A percentile compares a stretch with the other conserved stretches of the same genome.
Conservation (phyloP, 495 filamentous ascomycete genomes). For the Aspergillus sparsus region DNA sequence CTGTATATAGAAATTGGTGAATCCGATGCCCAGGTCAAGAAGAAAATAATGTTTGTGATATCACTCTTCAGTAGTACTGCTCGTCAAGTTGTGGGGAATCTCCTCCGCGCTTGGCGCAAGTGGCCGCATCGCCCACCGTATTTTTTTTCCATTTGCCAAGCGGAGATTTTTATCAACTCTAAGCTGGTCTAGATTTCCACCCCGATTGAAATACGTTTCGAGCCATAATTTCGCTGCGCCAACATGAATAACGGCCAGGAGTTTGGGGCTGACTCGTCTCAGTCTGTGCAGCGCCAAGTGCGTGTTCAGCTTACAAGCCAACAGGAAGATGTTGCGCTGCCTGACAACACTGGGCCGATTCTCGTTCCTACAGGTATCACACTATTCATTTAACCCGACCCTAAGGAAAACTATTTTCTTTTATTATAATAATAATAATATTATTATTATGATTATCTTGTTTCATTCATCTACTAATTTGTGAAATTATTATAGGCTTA, state of each 20-base stretch:
- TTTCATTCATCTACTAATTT: constrained; percentile 13
- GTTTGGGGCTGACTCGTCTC: constrained; percentile 26
- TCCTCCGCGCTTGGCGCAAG: constrained; percentile 43
- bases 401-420: too few species aligned
- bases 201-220: constrained; percentile 18
- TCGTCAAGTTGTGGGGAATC: constrained; percentile 28
- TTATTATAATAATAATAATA: too few species aligned
- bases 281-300: constrained; percentile 53
- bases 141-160: constrained; percentile 41
- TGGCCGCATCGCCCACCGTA: constrained; percentile 50
- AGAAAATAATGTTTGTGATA: too few species aligned
- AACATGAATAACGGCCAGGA: constrained; percentile 38
- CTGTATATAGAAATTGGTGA: constrained; percentile 18
- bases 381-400: neutral
- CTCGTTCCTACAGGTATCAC: constrained; percentile 64
- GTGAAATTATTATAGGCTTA: constrained; percentile 55
- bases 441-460: neutral
- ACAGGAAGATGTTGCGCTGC: constrained; percentile 59
- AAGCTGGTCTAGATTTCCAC: constrained; percentile 25
- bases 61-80: neutral
- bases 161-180: constrained; percentile 34
- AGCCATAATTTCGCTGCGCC: constrained; percentile 20
- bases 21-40: neutral
- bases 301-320: constrained; percentile 61
- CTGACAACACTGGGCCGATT: constrained; percentile 62